Conservation (phyloP, 495 filamentous ascomycete genomes). For the Aspergillus mulundensis region DNA sequence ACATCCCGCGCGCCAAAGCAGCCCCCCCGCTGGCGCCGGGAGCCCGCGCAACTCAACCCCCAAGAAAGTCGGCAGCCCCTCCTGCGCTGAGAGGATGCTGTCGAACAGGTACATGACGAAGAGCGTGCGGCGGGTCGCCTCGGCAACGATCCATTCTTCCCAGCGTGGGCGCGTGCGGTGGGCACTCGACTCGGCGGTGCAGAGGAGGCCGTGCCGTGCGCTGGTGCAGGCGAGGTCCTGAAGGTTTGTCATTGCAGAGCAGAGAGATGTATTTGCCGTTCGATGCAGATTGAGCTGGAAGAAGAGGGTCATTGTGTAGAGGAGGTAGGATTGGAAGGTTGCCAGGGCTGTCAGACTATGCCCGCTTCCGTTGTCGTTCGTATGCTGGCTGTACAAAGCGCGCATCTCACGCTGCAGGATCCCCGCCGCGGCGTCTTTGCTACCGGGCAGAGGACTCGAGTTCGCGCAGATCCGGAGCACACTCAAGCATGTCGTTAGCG, state of each 20-base stretch:
- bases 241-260: slow-evolving; percentile 41
- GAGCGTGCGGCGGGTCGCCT: slow-evolving; percentile 42
- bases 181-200: slow-evolving; percentile 28
- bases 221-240: slow-evolving; percentile 41
- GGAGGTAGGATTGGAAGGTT: slow-evolving; percentile 47
- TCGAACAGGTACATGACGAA: slow-evolving; percentile 50
- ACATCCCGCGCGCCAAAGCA: slow-evolving; percentile 32
- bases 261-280: slow-evolving; percentile 23
- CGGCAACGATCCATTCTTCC: slow-evolving; percentile 48
- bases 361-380: not conserved
- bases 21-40: slow-evolving; percentile 32
- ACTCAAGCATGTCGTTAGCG: slow-evolving; percentile 42
- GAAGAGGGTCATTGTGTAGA: slow-evolving; percentile 43
- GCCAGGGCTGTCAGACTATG: slow-evolving; percentile 18
- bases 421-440: slow-evolving; percentile 27
- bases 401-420: slow-evolving; percentile 40
- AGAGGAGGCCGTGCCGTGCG: slow-evolving; percentile 36
- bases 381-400: slow-evolving; percentile 26
- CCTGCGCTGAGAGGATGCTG: slow-evolving; percentile 36
- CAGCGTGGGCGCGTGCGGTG: slow-evolving; percentile 35
- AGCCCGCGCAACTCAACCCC: slow-evolving; percentile 39
- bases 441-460: slow-evolving; percentile 17
- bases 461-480: slow-evolving; percentile 38
- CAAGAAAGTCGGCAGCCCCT: slow-evolving; percentile 43
- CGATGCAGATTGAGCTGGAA: slow-evolving; percentile 23